Conservation (phyloP, 1,284 basidiomycete genomes). For the Papiliotrema nemorosa region DNA sequence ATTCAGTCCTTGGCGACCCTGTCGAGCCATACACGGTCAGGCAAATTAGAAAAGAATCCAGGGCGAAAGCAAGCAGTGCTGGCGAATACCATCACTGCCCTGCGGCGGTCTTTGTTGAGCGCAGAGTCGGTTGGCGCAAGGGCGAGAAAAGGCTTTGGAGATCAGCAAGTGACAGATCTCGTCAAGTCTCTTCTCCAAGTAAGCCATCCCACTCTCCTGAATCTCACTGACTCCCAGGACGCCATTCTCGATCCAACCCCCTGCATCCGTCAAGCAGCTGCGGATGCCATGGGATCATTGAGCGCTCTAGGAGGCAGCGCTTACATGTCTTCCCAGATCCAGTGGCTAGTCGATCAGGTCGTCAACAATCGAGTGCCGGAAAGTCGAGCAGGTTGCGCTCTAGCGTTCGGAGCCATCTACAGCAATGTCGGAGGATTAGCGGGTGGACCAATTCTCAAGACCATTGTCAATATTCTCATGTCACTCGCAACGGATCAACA, state of each 20-base stretch:
- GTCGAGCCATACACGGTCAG: constrained; percentile 59
- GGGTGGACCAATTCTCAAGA: constrained; percentile 91
- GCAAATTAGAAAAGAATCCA: constrained; percentile 80
- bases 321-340: constrained; percentile 84
- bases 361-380: constrained; percentile 93
- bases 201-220: constrained; percentile 16
- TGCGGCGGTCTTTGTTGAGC: constrained; percentile 68
- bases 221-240: constrained; percentile 54
- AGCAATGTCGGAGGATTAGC: constrained; percentile 87
- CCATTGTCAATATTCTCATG: constrained; percentile 92
- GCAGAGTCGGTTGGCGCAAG: constrained; percentile 57
- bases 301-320: constrained; percentile 78
- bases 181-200: constrained; percentile 77
- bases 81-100: constrained; percentile 75
- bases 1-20: constrained; percentile 67
- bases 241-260: constrained; percentile 77
- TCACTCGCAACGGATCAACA: constrained; percentile 95
- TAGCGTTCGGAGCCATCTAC: constrained; percentile 93
- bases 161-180: constrained; percentile 62
- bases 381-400: constrained; percentile 86
- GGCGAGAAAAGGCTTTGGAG: constrained; percentile 67
- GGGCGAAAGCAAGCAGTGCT: constrained; percentile 84
- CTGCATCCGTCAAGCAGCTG: constrained; percentile 72
- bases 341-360: constrained; percentile 91
- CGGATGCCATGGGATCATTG: constrained; percentile 84